Conservation (phyloP, 805 yeast species). For the Metschnikowia kunwiensis region DNA sequence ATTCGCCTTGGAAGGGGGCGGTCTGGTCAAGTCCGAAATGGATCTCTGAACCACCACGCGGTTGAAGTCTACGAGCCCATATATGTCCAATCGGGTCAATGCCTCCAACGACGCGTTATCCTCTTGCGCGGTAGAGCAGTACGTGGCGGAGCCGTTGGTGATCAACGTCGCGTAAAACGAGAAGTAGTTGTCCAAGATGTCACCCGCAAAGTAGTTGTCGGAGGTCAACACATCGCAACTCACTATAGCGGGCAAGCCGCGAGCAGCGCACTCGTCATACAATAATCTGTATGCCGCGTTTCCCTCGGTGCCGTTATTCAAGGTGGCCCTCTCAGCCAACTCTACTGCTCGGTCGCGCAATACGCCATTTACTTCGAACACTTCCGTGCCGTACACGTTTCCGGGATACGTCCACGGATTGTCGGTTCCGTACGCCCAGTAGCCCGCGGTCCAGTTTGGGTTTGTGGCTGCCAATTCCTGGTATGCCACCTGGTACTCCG, state of each 20-base stretch:
- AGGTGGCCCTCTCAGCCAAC: slow-evolving; percentile 43
- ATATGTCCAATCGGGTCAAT: slow-evolving; percentile 49
- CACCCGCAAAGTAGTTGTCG: slow-evolving; percentile 58
- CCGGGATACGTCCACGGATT: slow-evolving; percentile 49
- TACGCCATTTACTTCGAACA: slow-evolving; percentile 56
- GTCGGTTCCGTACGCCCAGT: slow-evolving; percentile 52
- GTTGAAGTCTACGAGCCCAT: slow-evolving; percentile 53
- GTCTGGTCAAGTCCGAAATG: slow-evolving; percentile 55
- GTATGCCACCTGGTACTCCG: slow-evolving; percentile 57
- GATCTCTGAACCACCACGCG: slow-evolving; percentile 60
- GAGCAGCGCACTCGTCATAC: slow-evolving; percentile 51
- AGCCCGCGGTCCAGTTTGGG: slow-evolving; percentile 57
- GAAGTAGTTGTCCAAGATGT: slow-evolving; percentile 47
- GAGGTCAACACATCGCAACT: slow-evolving; percentile 60
- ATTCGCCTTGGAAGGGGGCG: slow-evolving; percentile 43
- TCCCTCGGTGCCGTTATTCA: slow-evolving; percentile 43
- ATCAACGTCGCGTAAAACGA: slow-evolving; percentile 43
- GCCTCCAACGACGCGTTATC: slow-evolving; percentile 67
- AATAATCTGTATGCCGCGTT: slow-evolving; percentile 45
- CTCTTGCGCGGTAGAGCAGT: slow-evolving; percentile 63
- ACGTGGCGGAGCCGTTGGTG: slow-evolving; percentile 56
- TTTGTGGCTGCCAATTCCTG: slow-evolving; percentile 25
- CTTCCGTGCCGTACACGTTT: slow-evolving; percentile 59
- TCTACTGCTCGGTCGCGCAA: slow-evolving; percentile 55
- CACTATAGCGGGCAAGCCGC: slow-evolving; percentile 42